Conservation (phyloP, 306 rosid genomes). For the Oemleria cerasiformis region DNA sequence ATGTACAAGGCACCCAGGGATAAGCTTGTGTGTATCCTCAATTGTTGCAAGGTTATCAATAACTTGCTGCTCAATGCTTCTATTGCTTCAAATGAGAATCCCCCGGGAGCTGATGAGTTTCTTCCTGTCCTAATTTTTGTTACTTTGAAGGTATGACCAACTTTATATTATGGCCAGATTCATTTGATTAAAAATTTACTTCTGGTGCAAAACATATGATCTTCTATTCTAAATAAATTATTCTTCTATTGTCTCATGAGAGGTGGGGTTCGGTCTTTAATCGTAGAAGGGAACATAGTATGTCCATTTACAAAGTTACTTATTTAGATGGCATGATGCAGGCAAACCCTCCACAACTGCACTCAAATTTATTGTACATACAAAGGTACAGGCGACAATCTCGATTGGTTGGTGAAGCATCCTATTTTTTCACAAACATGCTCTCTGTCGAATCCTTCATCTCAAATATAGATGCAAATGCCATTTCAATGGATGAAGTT, state of each 20-base stretch:
- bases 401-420: conserved; percentile 76
- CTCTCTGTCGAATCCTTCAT: conserved; percentile 91
- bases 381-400: conserved; percentile 87
- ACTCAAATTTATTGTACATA: conserved; percentile 85
- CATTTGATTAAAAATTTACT: background rate
- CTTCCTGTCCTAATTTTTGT: conserved; percentile 97
- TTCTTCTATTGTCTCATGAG: background rate
- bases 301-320: conserved; percentile 9
- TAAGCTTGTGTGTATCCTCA: conserved; percentile 88
- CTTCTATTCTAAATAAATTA: background rate
- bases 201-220: background rate
- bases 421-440: conserved; percentile 91
- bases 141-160: conserved; percentile 59
- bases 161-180: conserved; percentile 15
- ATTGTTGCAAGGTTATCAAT: conserved; percentile 90
- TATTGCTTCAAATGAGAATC: conserved; percentile 69
- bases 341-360: conserved; percentile 98
- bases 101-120: conserved; percentile 96
- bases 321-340: conserved; percentile 39
- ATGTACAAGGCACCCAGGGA: conserved; percentile 99
- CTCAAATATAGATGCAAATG: conserved; percentile 82
- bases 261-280: background rate
- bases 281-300: background rate
- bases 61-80: conserved; percentile 90
- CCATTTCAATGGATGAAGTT: conserved; percentile 86